A percentile compares a stretch with the other conserved stretches of the same genome.
Evolutionary conservation across 257 asterid species (phyloP).

Genomic region (Nicotiana noctiflora): DNA sequence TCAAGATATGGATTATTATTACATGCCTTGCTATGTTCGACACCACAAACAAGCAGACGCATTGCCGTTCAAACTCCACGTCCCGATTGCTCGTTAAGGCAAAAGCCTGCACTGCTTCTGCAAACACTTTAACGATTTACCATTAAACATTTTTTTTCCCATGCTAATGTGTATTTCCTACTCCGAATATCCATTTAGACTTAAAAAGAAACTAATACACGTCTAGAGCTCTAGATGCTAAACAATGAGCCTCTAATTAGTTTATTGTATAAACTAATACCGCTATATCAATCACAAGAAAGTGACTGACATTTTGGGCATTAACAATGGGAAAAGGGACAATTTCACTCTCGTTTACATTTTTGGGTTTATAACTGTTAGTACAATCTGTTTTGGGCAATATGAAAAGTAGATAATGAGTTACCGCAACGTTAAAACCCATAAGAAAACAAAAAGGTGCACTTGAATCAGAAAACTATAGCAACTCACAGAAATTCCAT

Average conservation of each 20-base stretch:
- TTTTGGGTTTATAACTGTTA: background rate
- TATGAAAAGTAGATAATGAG: background rate
- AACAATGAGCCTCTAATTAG: background rate
- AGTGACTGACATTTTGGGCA: background rate
- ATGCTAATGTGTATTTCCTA: too few species aligned
- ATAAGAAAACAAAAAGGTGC: background rate
- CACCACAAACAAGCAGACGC: background rate
- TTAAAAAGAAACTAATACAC: too few species aligned
- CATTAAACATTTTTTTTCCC: too few species aligned
- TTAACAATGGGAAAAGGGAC: background rate
- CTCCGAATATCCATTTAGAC: too few species aligned
- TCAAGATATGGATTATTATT: background rate
- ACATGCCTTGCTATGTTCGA: too few species aligned
- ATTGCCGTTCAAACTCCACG: background rate
- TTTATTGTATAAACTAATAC: background rate
- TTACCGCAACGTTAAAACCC: background rate
- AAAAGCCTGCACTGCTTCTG: too few species aligned
- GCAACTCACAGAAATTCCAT: background rate
- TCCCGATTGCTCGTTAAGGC: too few species aligned
- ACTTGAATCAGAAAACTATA: background rate
- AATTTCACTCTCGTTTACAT: background rate
- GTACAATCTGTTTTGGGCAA: background rate
- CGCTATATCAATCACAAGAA: background rate
- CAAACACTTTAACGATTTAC: too few species aligned
- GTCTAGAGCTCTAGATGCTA: background rate